Percentiles rank a stretch among this genome's conserved stretches.
These are phyloP conservation scores for Saitozyma podzolica DNA, from an alignment of 768 basidiomycete species.

Conservation along the genomic window DNA sequence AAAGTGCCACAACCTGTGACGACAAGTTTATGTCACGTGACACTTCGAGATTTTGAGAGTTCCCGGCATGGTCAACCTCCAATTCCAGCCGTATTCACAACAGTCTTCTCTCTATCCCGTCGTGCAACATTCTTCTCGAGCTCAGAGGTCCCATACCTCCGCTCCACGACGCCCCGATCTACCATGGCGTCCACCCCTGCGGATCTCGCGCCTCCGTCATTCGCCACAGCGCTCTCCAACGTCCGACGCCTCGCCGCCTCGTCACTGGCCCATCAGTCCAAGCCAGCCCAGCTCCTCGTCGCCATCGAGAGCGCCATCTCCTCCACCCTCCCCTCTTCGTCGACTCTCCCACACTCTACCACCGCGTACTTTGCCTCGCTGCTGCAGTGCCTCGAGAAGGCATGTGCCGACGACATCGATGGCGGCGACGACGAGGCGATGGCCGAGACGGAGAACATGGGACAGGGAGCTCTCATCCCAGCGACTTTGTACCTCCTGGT, in stretches of 20 bases:
- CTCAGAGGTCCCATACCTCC: not conserved
- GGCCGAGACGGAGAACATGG: slow-evolving; percentile 48
- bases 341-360: slow-evolving; percentile 60
- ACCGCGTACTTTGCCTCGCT: slow-evolving; percentile 92
- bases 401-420: slow-evolving; percentile 49
- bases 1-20: too few relatives aligned
- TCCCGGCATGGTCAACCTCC: not conserved
- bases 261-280: slow-evolving; percentile 78
- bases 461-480: slow-evolving; percentile 74
- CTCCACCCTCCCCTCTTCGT: slow-evolving; percentile 24
- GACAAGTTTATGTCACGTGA: slow-evolving; percentile 5
- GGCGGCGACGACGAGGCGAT: slow-evolving; percentile 53
- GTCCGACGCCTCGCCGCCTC: slow-evolving; percentile 83
- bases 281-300: slow-evolving; percentile 77
- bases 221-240: slow-evolving; percentile 63
- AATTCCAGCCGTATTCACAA: not conserved
- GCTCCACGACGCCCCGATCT: not conserved
- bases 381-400: slow-evolving; percentile 45
- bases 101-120: slow-evolving; percentile 1
- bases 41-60: slow-evolving; percentile 5
- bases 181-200: slow-evolving; percentile 12
- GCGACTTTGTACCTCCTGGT: slow-evolving; percentile 83
- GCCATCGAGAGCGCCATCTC: slow-evolving; percentile 70
- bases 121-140: not conserved
- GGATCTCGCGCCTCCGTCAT: slow-evolving; percentile 1